Evolutionary conservation across 192 early-diverging fungal genomes (phyloP).

Genomic region (Globomyces pollinis-pini): DNA sequence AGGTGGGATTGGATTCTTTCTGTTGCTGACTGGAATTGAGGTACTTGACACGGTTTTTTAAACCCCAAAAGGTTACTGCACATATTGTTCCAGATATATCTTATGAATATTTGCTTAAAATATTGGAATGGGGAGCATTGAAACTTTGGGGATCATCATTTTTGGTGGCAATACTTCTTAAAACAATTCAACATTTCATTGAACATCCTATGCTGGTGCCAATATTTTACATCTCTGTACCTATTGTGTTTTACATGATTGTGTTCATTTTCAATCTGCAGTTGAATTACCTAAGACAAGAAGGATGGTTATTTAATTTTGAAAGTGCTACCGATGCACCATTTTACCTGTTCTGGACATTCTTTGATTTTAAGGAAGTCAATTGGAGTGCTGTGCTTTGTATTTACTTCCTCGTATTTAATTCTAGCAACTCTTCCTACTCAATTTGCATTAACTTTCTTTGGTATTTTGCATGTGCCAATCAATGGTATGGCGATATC

Average conservation of each 20-base stretch:
- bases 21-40: conserved; percentile 87
- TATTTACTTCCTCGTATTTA: too few relatives aligned
- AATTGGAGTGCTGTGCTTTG: conserved; percentile 41
- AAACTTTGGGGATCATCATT: conserved; percentile 75
- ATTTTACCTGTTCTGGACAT: conserved; percentile 86
- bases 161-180: conserved; percentile 44
- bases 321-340: conserved; percentile 53
- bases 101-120: conserved; percentile 46
- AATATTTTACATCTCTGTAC: conserved; percentile 77
- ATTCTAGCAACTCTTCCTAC: conserved; percentile 70
- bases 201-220: conserved; percentile 83
- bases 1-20: conserved; percentile 89
- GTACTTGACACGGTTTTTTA: too few relatives aligned
- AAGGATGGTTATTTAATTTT: conserved; percentile 72
- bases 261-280: conserved; percentile 52
- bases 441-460: conserved; percentile 88
- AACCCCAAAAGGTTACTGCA: too few relatives aligned
- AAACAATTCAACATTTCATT: conserved; percentile 58
- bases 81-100: conserved; percentile 53
- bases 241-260: conserved; percentile 64
- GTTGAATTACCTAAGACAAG: conserved; percentile 56
- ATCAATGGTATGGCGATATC: conserved; percentile 68
- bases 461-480: conserved; percentile 94
- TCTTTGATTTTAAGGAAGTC: conserved; percentile 43
- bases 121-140: conserved; percentile 64